Evolutionary conservation across 75 land plant genomes (phyloP), one percentile per base, ranked within the genome.

Genomic region (Ceratopteris richardii): DNA sequence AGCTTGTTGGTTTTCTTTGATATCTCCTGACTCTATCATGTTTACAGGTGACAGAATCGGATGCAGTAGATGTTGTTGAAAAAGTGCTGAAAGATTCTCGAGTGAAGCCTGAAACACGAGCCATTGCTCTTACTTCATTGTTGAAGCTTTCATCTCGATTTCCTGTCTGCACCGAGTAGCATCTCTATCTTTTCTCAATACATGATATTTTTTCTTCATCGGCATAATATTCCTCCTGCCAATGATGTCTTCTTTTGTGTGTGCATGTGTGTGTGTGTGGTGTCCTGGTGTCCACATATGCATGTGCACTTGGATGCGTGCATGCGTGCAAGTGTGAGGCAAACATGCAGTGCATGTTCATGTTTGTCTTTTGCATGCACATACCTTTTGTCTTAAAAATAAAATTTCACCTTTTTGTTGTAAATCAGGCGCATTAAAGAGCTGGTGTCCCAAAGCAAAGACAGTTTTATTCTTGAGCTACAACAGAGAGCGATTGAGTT

Each of bases 401-500:
- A n/a, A n/a, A n/a, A n/a, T n/a, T n/a, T n/a, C n/a, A n/a, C n/a
- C n/a, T n/a, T n/a, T 33, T 33, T 33, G 3, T 33, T 33, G 37
- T 4, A 26, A 19, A 67, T 39, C 59, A 95, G 99, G 82, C 83
- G 92, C 44, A 76, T 86, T 62, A 71, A 62, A 60, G 86, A 76
- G 18, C 65, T 84, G 17, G 58, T 90, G 18, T 25, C 42, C 14
- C 81, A 80, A 31, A 63, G 80, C 29, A 86, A 84, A 57, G 86
- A 97, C 69, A 84, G 66, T 61, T 63, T 86, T 42, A 64, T 82
- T 31, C 73, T 95, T 46, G 99, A 95, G 55, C 64, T 90, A 69
- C 99, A 95, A 73, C 99, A 95, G 60, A 77, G 99, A 62, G 73
- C 99, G 29, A 75, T 87, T 48, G 99, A 95, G 51, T 95, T 90